phyloP scores from a whole-genome alignment of 345 rosid species.

The Eucalyptus pauciflora region DNA sequence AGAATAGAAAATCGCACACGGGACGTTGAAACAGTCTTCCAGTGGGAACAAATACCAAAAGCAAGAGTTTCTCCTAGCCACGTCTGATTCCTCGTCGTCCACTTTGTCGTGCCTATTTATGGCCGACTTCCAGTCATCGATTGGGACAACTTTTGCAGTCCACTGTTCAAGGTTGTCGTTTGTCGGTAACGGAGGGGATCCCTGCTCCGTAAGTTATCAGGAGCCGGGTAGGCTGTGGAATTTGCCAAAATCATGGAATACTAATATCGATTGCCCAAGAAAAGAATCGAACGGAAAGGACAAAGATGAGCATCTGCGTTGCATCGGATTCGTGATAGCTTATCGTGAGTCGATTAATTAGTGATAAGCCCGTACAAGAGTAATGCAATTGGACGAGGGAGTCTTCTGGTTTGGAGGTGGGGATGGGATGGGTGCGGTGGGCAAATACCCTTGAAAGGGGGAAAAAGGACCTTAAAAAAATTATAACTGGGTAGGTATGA shows the following conservation, averaged over 20 bases:
- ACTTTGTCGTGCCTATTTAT: not conserved
- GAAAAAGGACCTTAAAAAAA: not conserved
- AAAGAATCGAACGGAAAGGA: not conserved
- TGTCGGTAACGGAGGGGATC: not conserved
- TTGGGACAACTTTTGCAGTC: not conserved
- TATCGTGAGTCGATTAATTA: not conserved
- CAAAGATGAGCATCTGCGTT: not conserved
- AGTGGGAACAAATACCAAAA: not conserved
- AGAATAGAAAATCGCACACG: not conserved
- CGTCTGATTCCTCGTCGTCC: not conserved
- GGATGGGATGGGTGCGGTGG: not conserved
- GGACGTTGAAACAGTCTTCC: not conserved
- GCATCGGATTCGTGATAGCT: not conserved
- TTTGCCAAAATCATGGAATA: not conserved
- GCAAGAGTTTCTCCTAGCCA: not conserved
- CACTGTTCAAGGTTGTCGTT: not conserved
- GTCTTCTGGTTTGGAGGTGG: not conserved
- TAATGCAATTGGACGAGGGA: not conserved
- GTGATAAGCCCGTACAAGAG: not conserved
- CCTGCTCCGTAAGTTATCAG: not conserved
- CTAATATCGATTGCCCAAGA: not conserved
- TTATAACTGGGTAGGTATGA: not conserved
- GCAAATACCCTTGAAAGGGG: not conserved
- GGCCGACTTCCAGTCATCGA: not conserved
- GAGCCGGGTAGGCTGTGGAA: not conserved